Evolutionary conservation across 106 monocot genomes (phyloP).

Genomic region (Dioscorea dumetorum): DNA sequence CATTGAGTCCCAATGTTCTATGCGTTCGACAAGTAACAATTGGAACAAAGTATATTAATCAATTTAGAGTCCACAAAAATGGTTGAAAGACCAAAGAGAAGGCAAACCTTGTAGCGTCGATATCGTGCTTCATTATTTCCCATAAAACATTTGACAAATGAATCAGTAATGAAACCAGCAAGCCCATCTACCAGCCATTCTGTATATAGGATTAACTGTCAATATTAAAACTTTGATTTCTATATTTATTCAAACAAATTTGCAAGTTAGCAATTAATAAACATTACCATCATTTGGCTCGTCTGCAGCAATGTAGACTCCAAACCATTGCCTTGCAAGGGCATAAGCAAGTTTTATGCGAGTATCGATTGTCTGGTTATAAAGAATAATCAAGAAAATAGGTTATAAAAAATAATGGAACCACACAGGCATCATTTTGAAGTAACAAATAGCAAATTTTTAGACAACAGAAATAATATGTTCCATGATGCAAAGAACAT

Average conservation of each 20-base stretch:
- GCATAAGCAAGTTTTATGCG: conserved; percentile 93
- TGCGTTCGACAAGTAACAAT: no score
- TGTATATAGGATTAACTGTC: conserved; percentile 15
- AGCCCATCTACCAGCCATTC: conserved; percentile 94
- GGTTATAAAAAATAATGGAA: no score
- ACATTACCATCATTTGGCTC: conserved; percentile 71
- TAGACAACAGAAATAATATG: no score
- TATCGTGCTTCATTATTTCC: conserved; percentile 97
- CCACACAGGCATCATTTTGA: no score
- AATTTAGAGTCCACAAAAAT: no score
- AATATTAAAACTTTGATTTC: background rate
- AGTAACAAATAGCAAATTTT: no score
- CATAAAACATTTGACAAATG: conserved; percentile 68
- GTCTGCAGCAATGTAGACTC: conserved; percentile 70
- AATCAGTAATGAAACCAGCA: conserved; percentile 94
- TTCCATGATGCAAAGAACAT: no score
- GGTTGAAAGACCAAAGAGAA: background rate
- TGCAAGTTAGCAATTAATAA: background rate
- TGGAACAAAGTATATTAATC: no score
- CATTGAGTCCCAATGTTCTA: no score
- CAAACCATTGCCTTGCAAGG: conserved; percentile 98
- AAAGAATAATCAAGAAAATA: background rate
- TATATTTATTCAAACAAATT: background rate
- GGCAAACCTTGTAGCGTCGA: conserved; percentile 79
- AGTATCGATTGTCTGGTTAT: conserved; percentile 67